A percentile compares a stretch with the other conserved stretches of the same genome.
phyloP scores from a whole-genome alignment of 352 stramenopile species.

The Pilasporangium apinafurcum region DNA sequence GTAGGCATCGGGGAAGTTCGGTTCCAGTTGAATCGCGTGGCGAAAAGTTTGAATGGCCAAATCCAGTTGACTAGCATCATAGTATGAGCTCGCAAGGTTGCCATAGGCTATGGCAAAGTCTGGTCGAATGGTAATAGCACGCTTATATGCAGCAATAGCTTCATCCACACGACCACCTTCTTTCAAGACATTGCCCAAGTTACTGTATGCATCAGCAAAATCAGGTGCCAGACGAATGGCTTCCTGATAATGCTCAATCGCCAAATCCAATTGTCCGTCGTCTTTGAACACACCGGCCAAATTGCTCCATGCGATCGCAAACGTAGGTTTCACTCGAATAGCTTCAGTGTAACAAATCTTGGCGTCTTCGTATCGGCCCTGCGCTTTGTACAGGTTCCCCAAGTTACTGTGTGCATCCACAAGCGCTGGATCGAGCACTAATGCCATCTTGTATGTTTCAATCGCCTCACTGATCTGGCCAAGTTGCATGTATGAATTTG shows the following conservation, averaged over 20 bases:
- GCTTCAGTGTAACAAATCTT: constrained; percentile 89
- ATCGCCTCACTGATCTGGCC: constrained; percentile 86
- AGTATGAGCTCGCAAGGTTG: constrained; percentile 90
- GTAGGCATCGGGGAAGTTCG: constrained; percentile 91
- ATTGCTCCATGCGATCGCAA: constrained; percentile 91
- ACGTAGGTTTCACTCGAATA: constrained; percentile 84
- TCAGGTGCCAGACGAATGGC: constrained; percentile 75
- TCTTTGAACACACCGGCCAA: constrained; percentile 90
- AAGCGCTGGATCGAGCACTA: constrained; percentile 82
- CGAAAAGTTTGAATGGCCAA: constrained; percentile 84
- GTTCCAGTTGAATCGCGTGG: constrained; percentile 89
- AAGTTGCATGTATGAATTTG: constrained; percentile 89
- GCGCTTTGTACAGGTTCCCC: constrained; percentile 91
- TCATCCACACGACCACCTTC: constrained; percentile 64
- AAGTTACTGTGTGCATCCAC: constrained; percentile 93
- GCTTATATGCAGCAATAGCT: constrained; percentile 82
- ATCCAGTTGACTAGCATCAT: constrained; percentile 81
- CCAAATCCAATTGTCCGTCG: constrained; percentile 66
- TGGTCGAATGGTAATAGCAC: constrained; percentile 73
- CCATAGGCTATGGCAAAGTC: constrained; percentile 91
- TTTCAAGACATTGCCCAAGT: constrained; percentile 82
- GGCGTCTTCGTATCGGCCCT: constrained; percentile 80
- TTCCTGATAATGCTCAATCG: constrained; percentile 84
- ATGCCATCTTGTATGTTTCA: constrained; percentile 93
- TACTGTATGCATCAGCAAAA: constrained; percentile 85